Percentiles rank a stretch among this genome's conserved stretches.
Conservation (phyloP, 176 grass and related monocot genomes). For the Musa beccarii region DNA sequence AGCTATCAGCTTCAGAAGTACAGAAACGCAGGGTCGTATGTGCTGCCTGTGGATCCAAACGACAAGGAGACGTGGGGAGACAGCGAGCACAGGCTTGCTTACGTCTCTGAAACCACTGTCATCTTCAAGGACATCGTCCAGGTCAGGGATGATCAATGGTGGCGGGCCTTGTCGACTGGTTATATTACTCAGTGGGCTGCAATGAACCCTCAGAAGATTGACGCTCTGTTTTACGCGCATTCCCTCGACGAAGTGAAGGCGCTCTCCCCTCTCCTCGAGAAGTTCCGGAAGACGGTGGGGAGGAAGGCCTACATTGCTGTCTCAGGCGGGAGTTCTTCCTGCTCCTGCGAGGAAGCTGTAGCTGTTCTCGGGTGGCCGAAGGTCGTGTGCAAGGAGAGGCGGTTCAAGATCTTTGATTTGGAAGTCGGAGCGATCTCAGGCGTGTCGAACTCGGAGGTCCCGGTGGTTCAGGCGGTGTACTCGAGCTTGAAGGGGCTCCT, state of each 20-base stretch:
- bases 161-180: conserved; percentile 73
- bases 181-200: conserved; percentile 93
- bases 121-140: conserved; percentile 94
- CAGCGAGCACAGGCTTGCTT: conserved; percentile 88
- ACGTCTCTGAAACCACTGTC: conserved; percentile 77
- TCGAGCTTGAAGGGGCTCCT: conserved; percentile 76
- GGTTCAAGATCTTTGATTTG: conserved; percentile 94
- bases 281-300: conserved; percentile 40
- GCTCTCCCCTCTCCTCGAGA: conserved; percentile 60
- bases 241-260: conserved; percentile 54
- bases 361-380: conserved; percentile 74
- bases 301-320: conserved; percentile 83
- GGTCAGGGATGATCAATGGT: conserved; percentile 94
- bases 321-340: conserved; percentile 46
- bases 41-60: conserved; percentile 63
- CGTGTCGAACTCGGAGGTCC: conserved; percentile 57
- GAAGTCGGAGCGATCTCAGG: conserved; percentile 59
- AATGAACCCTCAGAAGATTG: conserved; percentile 91
- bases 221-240: conserved; percentile 89
- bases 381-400: conserved; percentile 77
- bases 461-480: conserved; percentile 64
- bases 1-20: conserved; percentile 98
- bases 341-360: conserved; percentile 64
- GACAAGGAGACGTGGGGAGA: conserved; percentile 95
- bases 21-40: conserved; percentile 73